Conservation (phyloP, 2,329 filamentous ascomycete genomes). For the Fusarium neocosmosporiellum region DNA sequence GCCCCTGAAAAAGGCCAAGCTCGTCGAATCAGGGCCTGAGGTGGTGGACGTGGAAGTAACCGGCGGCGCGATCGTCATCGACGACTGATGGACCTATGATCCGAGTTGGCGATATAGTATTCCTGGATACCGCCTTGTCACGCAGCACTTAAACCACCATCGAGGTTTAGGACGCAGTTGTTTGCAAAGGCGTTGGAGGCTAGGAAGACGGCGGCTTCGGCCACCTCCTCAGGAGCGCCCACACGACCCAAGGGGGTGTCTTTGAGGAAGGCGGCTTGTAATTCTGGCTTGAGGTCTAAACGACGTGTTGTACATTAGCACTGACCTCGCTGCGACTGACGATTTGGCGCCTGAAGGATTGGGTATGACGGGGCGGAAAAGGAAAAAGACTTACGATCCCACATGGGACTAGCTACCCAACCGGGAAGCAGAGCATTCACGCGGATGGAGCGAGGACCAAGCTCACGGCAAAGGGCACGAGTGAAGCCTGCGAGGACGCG, state of each 20-base stretch:
- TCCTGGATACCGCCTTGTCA: slow-evolving; percentile 49
- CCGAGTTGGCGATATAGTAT: slow-evolving; percentile 18
- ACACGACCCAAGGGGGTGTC: slow-evolving; percentile 75
- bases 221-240: slow-evolving; percentile 76
- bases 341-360: slow-evolving; percentile 11
- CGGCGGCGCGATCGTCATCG: slow-evolving; percentile 75
- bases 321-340: slow-evolving; percentile 30
- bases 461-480: slow-evolving; percentile 72
- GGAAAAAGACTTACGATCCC: slow-evolving; percentile 65
- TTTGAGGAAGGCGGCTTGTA: slow-evolving; percentile 53
- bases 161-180: slow-evolving; percentile 87
- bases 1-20: slow-evolving; percentile 63
- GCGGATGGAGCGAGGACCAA: slow-evolving; percentile 71
- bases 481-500: slow-evolving; percentile 67
- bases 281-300: slow-evolving; percentile 52
- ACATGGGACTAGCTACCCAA: slow-evolving; percentile 87
- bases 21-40: slow-evolving; percentile 49
- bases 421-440: slow-evolving; percentile 86
- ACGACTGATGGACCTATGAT: slow-evolving; percentile 57
- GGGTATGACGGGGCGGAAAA: slow-evolving; percentile 22
- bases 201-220: slow-evolving; percentile 84
- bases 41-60: slow-evolving; percentile 63
- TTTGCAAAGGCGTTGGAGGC: slow-evolving; percentile 84
- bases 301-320: slow-evolving; percentile 54
- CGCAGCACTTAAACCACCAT: slow-evolving; percentile 81